Conservation (phyloP, 805 yeast genomes). For the Starmera caribaea region DNA sequence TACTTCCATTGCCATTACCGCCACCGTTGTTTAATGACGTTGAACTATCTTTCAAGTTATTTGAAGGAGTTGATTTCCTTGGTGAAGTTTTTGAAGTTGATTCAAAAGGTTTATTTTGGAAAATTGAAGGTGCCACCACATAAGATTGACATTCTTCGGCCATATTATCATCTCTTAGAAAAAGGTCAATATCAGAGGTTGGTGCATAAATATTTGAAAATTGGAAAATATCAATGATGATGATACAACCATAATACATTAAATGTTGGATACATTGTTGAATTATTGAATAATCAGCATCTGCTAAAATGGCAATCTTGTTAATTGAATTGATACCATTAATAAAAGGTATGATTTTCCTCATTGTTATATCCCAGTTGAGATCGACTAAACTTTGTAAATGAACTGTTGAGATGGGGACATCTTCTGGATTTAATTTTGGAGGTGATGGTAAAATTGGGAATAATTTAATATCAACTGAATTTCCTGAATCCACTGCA, state of each 20-base stretch:
- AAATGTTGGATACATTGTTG: constrained; percentile 85
- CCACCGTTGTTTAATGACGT: constrained; percentile 1
- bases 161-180: constrained; percentile 54
- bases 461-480: constrained; percentile 88
- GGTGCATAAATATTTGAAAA: constrained; percentile 85
- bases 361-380: constrained; percentile 96
- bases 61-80: constrained; percentile 2
- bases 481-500: constrained; percentile 82
- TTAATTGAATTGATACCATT: constrained; percentile 82
- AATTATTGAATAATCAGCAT: constrained; percentile 70
- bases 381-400: constrained; percentile 68
- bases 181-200: constrained; percentile 63
- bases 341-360: constrained; percentile 74
- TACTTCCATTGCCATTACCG: neutral
- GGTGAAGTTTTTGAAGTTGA: constrained; percentile 2
- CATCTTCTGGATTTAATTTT: constrained; percentile 68
- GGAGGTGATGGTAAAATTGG: constrained; percentile 82
- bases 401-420: constrained; percentile 83
- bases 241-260: constrained; percentile 80
- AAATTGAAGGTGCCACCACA: constrained; percentile 39
- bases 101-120: constrained; percentile 25
- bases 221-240: constrained; percentile 80
- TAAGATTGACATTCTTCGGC: constrained; percentile 82
- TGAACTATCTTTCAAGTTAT: constrained; percentile 1
- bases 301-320: constrained; percentile 67